Evolutionary conservation across 306 rosid genomes (phyloP).

Genomic region (Vigna unguiculata): DNA sequence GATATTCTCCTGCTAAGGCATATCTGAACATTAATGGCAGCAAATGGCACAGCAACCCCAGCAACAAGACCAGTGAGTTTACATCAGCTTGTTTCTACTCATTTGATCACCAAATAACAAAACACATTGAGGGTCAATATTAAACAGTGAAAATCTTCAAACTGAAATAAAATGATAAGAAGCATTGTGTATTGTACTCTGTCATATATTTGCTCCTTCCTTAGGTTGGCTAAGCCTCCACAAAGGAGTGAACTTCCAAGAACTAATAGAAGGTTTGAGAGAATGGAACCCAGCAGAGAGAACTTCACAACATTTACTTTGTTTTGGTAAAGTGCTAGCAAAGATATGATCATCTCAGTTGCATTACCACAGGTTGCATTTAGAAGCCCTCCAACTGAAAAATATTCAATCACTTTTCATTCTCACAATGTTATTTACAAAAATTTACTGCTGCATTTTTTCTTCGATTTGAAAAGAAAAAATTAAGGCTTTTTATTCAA

Average conservation of each 20-base stretch:
- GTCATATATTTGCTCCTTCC: conserved; percentile 74
- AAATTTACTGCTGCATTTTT: no score
- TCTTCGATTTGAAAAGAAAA: no score
- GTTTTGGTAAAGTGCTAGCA: conserved; percentile 67
- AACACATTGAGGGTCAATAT: not conserved
- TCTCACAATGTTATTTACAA: no score
- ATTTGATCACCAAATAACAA: conserved; percentile 19
- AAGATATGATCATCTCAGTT: conserved; percentile 86
- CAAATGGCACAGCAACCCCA: conserved; percentile 86
- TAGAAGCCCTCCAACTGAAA: conserved; percentile 92
- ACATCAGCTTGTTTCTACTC: conserved; percentile 92
- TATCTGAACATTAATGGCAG: conserved; percentile 72
- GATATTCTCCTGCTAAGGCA: conserved; percentile 44
- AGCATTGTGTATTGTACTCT: conserved; percentile 51
- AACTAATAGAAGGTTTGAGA: conserved; percentile 92
- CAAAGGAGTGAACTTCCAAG: conserved; percentile 90
- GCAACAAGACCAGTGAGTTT: conserved; percentile 70
- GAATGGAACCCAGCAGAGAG: conserved; percentile 88
- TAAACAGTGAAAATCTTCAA: not conserved
- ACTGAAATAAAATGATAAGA: not conserved
- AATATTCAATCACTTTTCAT: not conserved
- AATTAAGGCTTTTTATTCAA: no score
- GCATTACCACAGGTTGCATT: conserved; percentile 99
- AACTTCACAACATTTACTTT: conserved; percentile 84
- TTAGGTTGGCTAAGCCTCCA: conserved; percentile 80